phyloP scores from a whole-genome alignment of 2,329 filamentous ascomycete species.

The Penicillium crustosum region DNA sequence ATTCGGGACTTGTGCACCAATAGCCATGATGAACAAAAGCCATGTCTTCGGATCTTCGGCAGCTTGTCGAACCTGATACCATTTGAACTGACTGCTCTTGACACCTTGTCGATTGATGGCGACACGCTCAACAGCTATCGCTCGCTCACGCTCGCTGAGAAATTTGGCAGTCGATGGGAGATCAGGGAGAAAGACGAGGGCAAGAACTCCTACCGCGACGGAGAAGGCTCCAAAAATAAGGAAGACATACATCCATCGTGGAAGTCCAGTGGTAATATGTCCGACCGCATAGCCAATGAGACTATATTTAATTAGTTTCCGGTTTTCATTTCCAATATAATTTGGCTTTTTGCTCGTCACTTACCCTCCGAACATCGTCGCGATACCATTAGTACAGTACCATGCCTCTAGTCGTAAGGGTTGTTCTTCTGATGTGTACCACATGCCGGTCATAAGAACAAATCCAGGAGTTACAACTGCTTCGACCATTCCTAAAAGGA shows the following conservation, averaged over 20 bases:
- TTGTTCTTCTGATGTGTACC: constrained; percentile 51
- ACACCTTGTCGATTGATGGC: constrained; percentile 54
- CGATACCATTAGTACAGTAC: constrained; percentile 60
- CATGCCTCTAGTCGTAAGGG: constrained; percentile 56
- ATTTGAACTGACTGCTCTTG: constrained; percentile 53
- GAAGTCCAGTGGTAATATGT: constrained; percentile 55
- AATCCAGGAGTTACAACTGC: constrained; percentile 52
- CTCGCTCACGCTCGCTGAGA: constrained; percentile 50
- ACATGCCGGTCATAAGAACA: constrained; percentile 54
- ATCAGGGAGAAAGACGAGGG: constrained; percentile 45
- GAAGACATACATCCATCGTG: constrained; percentile 59
- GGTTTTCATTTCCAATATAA: neutral
- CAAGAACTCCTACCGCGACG: constrained; percentile 38
- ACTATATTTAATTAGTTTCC: constrained; percentile 4
- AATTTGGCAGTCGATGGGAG: constrained; percentile 48
- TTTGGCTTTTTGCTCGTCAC: constrained; percentile 4
- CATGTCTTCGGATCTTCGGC: constrained; percentile 58
- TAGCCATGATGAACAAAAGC: constrained; percentile 56
- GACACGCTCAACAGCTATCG: constrained; percentile 56
- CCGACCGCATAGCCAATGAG: constrained; percentile 60
- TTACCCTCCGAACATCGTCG: constrained; percentile 60
- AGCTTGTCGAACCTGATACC: constrained; percentile 50
- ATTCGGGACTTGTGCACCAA: constrained; percentile 58
- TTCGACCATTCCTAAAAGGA: constrained; percentile 51
- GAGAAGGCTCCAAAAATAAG: constrained; percentile 52